Percentiles rank a stretch among this genome's conserved stretches.
Conservation (phyloP, 2,329 filamentous ascomycete genomes). For the Colletotrichum sp. region DNA sequence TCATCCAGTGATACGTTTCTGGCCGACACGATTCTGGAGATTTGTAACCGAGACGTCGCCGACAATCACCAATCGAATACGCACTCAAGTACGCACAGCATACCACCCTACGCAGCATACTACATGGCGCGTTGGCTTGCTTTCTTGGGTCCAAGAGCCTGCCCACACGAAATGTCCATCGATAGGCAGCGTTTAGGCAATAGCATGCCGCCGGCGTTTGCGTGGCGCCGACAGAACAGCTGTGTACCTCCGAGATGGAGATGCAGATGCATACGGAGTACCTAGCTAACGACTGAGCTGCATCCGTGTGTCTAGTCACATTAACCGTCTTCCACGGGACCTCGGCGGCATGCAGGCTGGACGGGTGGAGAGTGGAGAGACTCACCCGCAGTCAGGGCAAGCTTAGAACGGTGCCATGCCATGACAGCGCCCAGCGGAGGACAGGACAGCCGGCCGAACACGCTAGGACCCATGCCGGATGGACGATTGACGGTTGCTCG, state of each 20-base stretch:
- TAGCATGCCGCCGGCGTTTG: not conserved
- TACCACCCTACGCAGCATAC: not conserved
- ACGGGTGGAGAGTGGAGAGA: conserved; percentile 8
- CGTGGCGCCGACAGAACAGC: not conserved
- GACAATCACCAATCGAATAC: not conserved
- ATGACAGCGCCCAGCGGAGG: not conserved
- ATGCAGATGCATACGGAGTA: not conserved
- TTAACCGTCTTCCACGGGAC: conserved; percentile 14
- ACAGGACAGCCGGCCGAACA: not conserved
- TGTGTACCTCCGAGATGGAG: not conserved
- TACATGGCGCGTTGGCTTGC: not conserved
- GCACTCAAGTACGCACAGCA: not conserved
- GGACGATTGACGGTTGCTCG: conserved; percentile 14
- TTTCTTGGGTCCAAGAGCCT: not conserved
- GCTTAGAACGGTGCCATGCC: not conserved
- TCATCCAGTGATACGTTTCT: not conserved
- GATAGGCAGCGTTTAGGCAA: not conserved
- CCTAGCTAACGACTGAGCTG: not conserved
- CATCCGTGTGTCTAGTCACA: not conserved
- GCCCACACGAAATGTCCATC: not conserved
- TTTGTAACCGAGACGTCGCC: not conserved
- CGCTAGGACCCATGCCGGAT: conserved; percentile 11
- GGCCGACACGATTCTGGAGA: not conserved
- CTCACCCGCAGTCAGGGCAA: conserved; percentile 1
- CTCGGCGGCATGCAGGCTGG: conserved; percentile 14